These are phyloP conservation scores for Eimeria necatrix DNA, from an alignment of 169 alveolate species.

Conservation along the genomic window DNA sequence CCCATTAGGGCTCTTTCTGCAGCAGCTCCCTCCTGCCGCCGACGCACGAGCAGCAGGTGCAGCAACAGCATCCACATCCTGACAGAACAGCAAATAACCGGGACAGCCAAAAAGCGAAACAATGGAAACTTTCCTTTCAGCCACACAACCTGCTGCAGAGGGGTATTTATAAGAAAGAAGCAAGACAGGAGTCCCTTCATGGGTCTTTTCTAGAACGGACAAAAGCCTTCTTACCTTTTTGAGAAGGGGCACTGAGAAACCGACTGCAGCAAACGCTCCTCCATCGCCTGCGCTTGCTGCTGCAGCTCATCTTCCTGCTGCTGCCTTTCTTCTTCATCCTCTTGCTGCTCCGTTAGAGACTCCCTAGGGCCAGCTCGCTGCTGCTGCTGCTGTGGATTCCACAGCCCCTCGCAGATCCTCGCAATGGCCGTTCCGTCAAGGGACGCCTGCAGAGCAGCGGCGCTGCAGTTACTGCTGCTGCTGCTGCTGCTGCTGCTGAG, in stretches of 20 bases:
- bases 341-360: neutral
- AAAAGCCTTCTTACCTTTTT: neutral
- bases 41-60: slow-evolving; percentile 37
- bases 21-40: slow-evolving; percentile 5
- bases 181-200: neutral
- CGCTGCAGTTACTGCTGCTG: neutral
- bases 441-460: slow-evolving; percentile 1
- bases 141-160: neutral
- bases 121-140: neutral
- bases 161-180: neutral
- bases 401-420: slow-evolving; percentile 25
- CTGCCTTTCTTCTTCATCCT: neutral
- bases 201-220: neutral
- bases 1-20: slow-evolving; percentile 51
- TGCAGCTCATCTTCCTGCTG: slow-evolving; percentile 36
- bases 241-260: slow-evolving; percentile 44
- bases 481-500: neutral
- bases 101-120: neutral
- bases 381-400: slow-evolving; percentile 36
- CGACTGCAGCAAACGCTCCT: slow-evolving; percentile 60
- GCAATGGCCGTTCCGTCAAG: slow-evolving; percentile 25
- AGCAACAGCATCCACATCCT: slow-evolving; percentile 51
- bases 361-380: neutral
- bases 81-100: neutral
- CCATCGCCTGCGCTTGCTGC: neutral